Percentiles rank a stretch among this genome's conserved stretches.
Conservation (phyloP, 805 yeast species). For the Cyberlindnera suaveolens region DNA sequence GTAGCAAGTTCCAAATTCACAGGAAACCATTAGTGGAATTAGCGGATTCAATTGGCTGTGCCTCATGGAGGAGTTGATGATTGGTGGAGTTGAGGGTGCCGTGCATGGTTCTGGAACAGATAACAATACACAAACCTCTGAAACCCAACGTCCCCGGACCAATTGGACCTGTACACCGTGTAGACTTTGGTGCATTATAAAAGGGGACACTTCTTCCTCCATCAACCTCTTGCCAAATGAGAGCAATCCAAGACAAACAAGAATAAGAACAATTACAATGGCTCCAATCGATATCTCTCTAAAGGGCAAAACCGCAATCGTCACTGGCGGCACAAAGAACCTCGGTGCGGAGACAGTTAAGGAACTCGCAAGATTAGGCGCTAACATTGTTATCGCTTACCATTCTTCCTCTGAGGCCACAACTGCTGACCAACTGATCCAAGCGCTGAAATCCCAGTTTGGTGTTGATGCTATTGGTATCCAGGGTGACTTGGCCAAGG, state of each 20-base stretch:
- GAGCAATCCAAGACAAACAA: neutral
- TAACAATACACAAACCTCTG: too few relatives aligned
- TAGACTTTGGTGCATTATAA: too few relatives aligned
- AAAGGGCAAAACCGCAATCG: slow-evolving; percentile 44
- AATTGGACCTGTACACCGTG: too few relatives aligned
- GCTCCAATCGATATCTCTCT: slow-evolving; percentile 22
- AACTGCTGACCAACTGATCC: slow-evolving; percentile 31
- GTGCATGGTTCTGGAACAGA: too few relatives aligned
- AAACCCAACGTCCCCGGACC: too few relatives aligned
- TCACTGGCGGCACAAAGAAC: slow-evolving; percentile 60
- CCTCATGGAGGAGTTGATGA: too few relatives aligned
- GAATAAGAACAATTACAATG: slow-evolving; percentile 6
- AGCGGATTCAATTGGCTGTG: too few relatives aligned
- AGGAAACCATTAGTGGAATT: too few relatives aligned
- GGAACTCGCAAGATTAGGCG: slow-evolving; percentile 50
- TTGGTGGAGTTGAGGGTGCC: too few relatives aligned
- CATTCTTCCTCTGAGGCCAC: slow-evolving; percentile 38
- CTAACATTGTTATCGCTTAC: slow-evolving; percentile 48
- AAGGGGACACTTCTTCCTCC: too few relatives aligned
- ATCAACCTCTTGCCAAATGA: neutral
- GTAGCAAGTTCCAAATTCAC: too few relatives aligned
- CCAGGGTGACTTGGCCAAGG: slow-evolving; percentile 24
- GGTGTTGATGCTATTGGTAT: slow-evolving; percentile 31
- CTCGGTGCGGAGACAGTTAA: slow-evolving; percentile 47
- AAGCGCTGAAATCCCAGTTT: slow-evolving; percentile 29